phyloP scores from a whole-genome alignment of 2,329 filamentous ascomycete genomes.

The Sporothrix curviconia region DNA sequence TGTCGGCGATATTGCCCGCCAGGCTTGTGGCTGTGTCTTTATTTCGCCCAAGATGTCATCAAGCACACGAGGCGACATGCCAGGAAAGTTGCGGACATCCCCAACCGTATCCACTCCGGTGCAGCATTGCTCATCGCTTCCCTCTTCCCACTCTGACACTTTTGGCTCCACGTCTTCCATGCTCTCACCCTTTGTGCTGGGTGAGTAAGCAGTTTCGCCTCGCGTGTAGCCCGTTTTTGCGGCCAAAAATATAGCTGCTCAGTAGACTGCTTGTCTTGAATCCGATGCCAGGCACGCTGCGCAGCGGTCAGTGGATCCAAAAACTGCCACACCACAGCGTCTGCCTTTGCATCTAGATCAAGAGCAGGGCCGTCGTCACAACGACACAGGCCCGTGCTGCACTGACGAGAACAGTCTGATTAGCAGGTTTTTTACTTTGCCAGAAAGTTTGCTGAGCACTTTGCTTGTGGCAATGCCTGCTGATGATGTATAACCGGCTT shows the following conservation, averaged over 20 bases:
- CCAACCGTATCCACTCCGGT: slow-evolving; percentile 51
- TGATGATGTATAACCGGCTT: slow-evolving; percentile 77
- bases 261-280: slow-evolving; percentile 59
- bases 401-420: slow-evolving; percentile 73
- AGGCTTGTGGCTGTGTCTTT: slow-evolving; percentile 25
- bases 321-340: slow-evolving; percentile 52
- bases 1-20: slow-evolving; percentile 33
- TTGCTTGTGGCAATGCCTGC: slow-evolving; percentile 87
- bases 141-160: slow-evolving; percentile 24
- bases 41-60: slow-evolving; percentile 61
- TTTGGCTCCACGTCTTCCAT: slow-evolving; percentile 27
- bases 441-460: slow-evolving; percentile 75
- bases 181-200: no score
- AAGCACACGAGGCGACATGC: slow-evolving; percentile 57
- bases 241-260: slow-evolving; percentile 46
- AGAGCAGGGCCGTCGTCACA: background rate
- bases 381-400: background rate
- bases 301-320: slow-evolving; percentile 69
- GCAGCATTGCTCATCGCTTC: background rate
- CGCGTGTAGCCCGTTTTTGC: slow-evolving; percentile 18
- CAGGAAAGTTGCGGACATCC: slow-evolving; percentile 56
- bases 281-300: slow-evolving; percentile 79
- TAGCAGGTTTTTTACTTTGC: slow-evolving; percentile 80
- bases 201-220: slow-evolving; percentile 25
- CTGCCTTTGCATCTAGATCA: background rate